These are phyloP conservation scores for Lathyrus oleraceus DNA, from an alignment of 306 rosid genomes.

Conservation along the genomic window DNA sequence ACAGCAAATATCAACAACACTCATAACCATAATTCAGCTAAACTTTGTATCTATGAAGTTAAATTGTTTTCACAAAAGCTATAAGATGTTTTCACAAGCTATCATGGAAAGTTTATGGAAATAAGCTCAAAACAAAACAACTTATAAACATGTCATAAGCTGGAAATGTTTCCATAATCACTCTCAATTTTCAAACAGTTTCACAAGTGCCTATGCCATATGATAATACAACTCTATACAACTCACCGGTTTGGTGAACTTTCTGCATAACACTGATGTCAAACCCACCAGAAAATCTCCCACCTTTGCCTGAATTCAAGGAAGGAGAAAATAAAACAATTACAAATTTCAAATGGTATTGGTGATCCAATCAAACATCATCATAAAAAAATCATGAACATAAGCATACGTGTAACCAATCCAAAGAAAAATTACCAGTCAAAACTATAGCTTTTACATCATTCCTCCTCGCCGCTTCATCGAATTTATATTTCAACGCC, in stretches of 20 bases:
- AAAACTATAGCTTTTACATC: slow-evolving; percentile 90
- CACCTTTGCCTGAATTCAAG: slow-evolving; percentile 69
- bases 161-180: not conserved
- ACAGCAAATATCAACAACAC: slow-evolving; percentile 1
- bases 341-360: slow-evolving; percentile 12
- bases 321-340: not conserved
- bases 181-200: not conserved
- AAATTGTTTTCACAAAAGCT: not conserved
- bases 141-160: not conserved
- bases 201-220: not conserved
- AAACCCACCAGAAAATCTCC: slow-evolving; percentile 89
- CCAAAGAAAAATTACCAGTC: slow-evolving; percentile 57
- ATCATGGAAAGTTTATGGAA: not conserved
- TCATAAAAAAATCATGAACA: not conserved
- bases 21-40: slow-evolving; percentile 16
- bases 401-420: not conserved
- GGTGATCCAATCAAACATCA: slow-evolving; percentile 5
- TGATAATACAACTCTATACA: not conserved
- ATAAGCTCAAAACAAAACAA: not conserved
- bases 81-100: not conserved
- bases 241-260: slow-evolving; percentile 83
- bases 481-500: slow-evolving; percentile 70
- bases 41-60: not conserved
- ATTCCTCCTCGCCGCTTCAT: slow-evolving; percentile 70
- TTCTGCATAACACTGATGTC: slow-evolving; percentile 87